Evolutionary conservation across 768 basidiomycete genomes (phyloP).

Genomic region (Suillus paluster): DNA sequence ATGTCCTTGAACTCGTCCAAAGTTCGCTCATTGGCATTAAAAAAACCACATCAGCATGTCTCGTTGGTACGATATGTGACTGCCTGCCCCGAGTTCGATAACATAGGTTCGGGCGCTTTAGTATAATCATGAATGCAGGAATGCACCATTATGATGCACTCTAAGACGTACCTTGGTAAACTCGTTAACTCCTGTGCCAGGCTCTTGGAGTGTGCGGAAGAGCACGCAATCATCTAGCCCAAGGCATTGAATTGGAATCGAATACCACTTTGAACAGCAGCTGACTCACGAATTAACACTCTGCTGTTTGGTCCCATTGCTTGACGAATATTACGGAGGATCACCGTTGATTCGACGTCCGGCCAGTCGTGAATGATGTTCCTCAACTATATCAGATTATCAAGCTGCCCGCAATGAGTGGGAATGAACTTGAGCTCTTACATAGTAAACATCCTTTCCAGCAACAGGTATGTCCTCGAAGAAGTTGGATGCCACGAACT

Average conservation of each 20-base stretch:
- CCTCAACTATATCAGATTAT: constrained; percentile 22
- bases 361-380: constrained; percentile 43
- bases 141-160: neutral
- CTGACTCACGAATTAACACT: constrained; percentile 37
- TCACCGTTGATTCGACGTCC: constrained; percentile 33
- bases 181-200: neutral
- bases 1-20: constrained; percentile 37
- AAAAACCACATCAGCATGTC: constrained; percentile 51
- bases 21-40: constrained; percentile 49
- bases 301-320: constrained; percentile 35
- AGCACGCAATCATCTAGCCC: constrained; percentile 28
- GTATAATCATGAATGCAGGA: constrained; percentile 10
- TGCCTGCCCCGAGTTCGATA: constrained; percentile 52
- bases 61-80: constrained; percentile 43
- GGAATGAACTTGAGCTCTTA: constrained; percentile 4
- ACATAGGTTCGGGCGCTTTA: constrained; percentile 48
- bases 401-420: neutral
- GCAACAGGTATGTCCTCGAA: constrained; percentile 20
- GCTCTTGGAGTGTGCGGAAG: constrained; percentile 14
- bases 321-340: constrained; percentile 33
- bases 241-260: too few species aligned
- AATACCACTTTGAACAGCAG: neutral
- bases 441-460: constrained; percentile 30
- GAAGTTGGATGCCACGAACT: constrained; percentile 25
- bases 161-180: neutral